Conservation (phyloP, 1,284 basidiomycete species). For the Phylloporus sp. region DNA sequence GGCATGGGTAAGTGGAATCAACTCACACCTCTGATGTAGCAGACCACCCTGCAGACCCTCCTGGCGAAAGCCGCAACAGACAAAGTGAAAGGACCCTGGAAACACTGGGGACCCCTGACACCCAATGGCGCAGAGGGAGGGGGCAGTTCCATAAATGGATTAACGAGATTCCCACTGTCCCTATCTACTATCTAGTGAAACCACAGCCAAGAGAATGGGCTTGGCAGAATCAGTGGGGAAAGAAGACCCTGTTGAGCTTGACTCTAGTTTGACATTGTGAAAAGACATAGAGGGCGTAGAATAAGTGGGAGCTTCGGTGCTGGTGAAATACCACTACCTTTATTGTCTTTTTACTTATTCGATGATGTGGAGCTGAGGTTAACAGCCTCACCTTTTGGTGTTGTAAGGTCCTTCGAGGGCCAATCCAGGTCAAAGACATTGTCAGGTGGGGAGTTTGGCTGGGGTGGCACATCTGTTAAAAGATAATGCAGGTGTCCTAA, state of each 20-base stretch:
- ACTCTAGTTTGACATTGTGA: conserved; percentile 71
- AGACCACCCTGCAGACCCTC: no score
- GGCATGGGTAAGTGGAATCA: no score
- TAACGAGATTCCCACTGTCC: conserved; percentile 25
- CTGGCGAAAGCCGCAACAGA: no score
- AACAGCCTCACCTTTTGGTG: conserved; percentile 9
- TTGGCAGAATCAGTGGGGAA: conserved; percentile 48
- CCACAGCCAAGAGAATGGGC: conserved; percentile 31
- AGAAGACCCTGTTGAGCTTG: conserved; percentile 71
- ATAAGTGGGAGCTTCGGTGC: conserved; percentile 66
- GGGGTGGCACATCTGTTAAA: conserved; percentile 69
- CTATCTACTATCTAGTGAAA: conserved; percentile 26
- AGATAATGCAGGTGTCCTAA: conserved; percentile 67
- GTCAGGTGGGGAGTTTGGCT: conserved; percentile 70
- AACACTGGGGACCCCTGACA: no score
- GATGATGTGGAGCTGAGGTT: neutral
- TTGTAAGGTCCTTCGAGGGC: conserved; percentile 6
- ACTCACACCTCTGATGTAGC: no score
- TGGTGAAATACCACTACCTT: conserved; percentile 69
- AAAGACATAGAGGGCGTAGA: conserved; percentile 69
- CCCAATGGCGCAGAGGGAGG: no score
- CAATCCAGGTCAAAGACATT: conserved; percentile 60
- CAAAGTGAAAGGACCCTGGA: no score
- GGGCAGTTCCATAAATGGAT: conserved; percentile 13
- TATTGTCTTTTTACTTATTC: conserved; percentile 55